These are phyloP conservation scores for Taphrina flavorubra DNA, from an alignment of 1,139 yeast genomes.

Conservation along the genomic window DNA sequence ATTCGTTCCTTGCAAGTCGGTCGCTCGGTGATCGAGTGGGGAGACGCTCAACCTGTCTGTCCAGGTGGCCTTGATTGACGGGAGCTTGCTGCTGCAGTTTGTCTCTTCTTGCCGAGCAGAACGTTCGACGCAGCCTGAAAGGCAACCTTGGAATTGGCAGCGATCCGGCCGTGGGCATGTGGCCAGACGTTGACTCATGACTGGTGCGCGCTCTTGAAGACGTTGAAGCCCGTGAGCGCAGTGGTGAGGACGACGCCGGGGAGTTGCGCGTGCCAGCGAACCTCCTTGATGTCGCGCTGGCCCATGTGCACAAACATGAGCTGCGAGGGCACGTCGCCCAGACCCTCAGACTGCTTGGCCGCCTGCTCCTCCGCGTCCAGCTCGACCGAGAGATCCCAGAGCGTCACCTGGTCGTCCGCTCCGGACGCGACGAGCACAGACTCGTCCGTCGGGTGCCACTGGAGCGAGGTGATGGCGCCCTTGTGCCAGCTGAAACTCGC, in stretches of 20 bases:
- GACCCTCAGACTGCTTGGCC: slow-evolving; percentile 72
- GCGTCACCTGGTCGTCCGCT: slow-evolving; percentile 93
- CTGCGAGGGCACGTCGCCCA: slow-evolving; percentile 93
- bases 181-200: slow-evolving; percentile 58
- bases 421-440: slow-evolving; percentile 94
- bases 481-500: slow-evolving; percentile 88
- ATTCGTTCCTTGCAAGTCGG: too few species aligned
- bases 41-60: too few species aligned
- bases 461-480: slow-evolving; percentile 87
- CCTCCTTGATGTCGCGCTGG: slow-evolving; percentile 94
- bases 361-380: slow-evolving; percentile 95
- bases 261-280: slow-evolving; percentile 95
- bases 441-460: slow-evolving; percentile 94
- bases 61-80: too few species aligned
- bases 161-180: background rate
- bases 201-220: slow-evolving; percentile 75
- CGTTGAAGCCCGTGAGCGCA: slow-evolving; percentile 90
- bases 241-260: slow-evolving; percentile 95
- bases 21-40: too few species aligned
- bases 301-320: slow-evolving; percentile 92
- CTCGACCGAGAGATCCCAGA: slow-evolving; percentile 97
- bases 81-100: too few species aligned
- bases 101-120: too few species aligned
- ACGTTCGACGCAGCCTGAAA: too few species aligned
- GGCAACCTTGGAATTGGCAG: background rate